These are phyloP conservation scores for Mycosphaerella sp. DNA, from an alignment of 2,329 filamentous ascomycete genomes.

Conservation along the genomic window DNA sequence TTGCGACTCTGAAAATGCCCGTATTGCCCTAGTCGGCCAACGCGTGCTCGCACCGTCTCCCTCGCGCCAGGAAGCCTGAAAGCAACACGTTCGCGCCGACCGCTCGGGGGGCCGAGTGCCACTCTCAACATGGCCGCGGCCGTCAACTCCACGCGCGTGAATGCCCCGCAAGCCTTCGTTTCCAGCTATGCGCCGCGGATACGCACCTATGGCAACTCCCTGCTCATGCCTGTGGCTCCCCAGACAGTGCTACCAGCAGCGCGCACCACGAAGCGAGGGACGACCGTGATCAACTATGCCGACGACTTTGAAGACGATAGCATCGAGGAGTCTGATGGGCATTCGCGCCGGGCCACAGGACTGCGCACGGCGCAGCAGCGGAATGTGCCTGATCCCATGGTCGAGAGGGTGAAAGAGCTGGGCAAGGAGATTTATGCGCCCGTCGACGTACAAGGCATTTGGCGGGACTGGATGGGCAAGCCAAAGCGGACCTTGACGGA, in stretches of 20 bases:
- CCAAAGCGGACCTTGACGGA: conserved; percentile 49
- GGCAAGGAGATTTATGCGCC: conserved; percentile 76
- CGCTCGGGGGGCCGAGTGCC: conserved; percentile 11
- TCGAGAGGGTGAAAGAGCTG: conserved; percentile 61
- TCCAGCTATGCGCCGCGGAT: conserved; percentile 88
- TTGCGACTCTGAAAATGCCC: conserved; percentile 25
- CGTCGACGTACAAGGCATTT: conserved; percentile 81
- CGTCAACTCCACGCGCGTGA: conserved; percentile 34
- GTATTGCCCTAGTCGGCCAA: conserved; percentile 14
- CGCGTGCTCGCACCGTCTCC: conserved; percentile 7
- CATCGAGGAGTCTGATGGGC: conserved; percentile 68
- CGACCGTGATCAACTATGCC: conserved; percentile 94
- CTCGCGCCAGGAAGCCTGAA: conserved; percentile 10
- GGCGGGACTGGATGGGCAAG: conserved; percentile 93
- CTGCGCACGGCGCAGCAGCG: conserved; percentile 69
- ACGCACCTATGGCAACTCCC: conserved; percentile 83
- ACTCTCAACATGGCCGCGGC: conserved; percentile 19
- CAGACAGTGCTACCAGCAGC: conserved; percentile 60
- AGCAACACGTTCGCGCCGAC: conserved; percentile 1
- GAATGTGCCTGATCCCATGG: conserved; percentile 57
- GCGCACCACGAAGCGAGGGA: conserved; percentile 94
- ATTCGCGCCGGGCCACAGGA: conserved; percentile 59
- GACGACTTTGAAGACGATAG: conserved; percentile 91
- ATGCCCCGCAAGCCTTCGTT: conserved; percentile 76
- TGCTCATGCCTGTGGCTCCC: conserved; percentile 77